Base-by-base conservation (phyloP, 768 basidiomycete species). In the button mushroom (Agaricus bisporus) region DNA sequence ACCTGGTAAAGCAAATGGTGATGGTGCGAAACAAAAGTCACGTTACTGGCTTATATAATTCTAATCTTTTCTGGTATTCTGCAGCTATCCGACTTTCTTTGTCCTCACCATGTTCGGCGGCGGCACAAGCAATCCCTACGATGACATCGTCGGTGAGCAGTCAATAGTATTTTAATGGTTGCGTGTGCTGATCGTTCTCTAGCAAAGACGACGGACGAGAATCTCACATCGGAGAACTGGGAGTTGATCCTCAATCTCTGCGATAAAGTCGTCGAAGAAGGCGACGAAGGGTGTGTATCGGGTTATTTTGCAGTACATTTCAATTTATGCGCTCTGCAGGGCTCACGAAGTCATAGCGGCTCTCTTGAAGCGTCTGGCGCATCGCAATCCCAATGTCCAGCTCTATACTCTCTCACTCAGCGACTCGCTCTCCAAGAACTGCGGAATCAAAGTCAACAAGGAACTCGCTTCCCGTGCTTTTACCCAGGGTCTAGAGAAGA, bases 191-290 rank as follows among this genome's bases (percentile, higher is more conserved):
- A 57, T 56, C 38, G 55, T 10, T 17, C 15, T 49, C 20, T 69
- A 97, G 95, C 70, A 62, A 95, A 97, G 72, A 89, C 95, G 32
- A 99, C 97, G n/a, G 92, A 95, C 67, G 97, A 98, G 80, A 94
- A 93, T 67, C 75, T 95, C 55, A 95, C 95, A 0, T 77, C 79
- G 51, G 95, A 97, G 72, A 91, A 97, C 69, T 99, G 97, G 97
- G 94, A 94, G 65, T 75, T 93, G 55, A 91, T 95, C 58, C 66
- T 98, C 46, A 92, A 89, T 61, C 69, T 98, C n/a, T 97, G 94
- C 61, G 97, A 99, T 73, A 97, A 97, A 70, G 94, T 99, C 5
- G 75, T 78, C 28, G 93, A 94, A 11, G 95, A 99, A 58, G 88
- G 91, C 2, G 82, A 86, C 64, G 70, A 78, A 44, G 95, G 95